These are phyloP conservation scores for Tilletia horrida DNA, from an alignment of 1,284 basidiomycete genomes.

Conservation along the genomic window DNA sequence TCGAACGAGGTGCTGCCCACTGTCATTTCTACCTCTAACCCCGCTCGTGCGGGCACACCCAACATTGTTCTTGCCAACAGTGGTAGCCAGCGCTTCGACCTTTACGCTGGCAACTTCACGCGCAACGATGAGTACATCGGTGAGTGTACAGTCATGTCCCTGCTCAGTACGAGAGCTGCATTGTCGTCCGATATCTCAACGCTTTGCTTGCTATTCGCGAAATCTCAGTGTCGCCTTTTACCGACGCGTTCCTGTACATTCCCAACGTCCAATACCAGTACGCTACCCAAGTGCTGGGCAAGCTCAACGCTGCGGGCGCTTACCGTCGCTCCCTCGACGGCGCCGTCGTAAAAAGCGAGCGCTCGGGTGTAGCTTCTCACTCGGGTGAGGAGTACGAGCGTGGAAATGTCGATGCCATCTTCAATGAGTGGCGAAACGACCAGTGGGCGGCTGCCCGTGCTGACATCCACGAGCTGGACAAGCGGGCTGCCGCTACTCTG, in stretches of 20 bases:
- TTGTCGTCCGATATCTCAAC: not conserved
- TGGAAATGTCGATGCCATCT: constrained; percentile 24
- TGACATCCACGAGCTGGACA: constrained; percentile 31
- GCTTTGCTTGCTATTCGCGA: no score
- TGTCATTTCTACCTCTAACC: constrained; percentile 45
- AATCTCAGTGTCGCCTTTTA: constrained; percentile 35
- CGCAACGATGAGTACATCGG: constrained; percentile 45
- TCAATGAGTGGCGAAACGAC: constrained; percentile 17
- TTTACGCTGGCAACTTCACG: constrained; percentile 43
- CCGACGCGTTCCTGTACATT: constrained; percentile 47
- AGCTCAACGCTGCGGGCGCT: constrained; percentile 26
- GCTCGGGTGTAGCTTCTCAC: constrained; percentile 4
- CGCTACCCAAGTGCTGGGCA: constrained; percentile 34
- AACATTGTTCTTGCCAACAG: constrained; percentile 50
- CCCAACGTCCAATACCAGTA: constrained; percentile 41
- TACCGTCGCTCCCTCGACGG: constrained; percentile 15
- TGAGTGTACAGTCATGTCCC: not conserved
- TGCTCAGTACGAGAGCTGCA: not conserved
- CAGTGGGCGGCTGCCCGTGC: constrained; percentile 19
- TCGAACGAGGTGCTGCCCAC: constrained; percentile 43
- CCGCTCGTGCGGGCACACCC: constrained; percentile 28
- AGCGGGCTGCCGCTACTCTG: constrained; percentile 36
- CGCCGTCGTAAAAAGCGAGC: not conserved
- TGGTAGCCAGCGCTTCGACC: constrained; percentile 39
- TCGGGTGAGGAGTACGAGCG: constrained; percentile 23